Conservation (phyloP, 2,329 filamentous ascomycete genomes). For the Epichloe amarillans region DNA sequence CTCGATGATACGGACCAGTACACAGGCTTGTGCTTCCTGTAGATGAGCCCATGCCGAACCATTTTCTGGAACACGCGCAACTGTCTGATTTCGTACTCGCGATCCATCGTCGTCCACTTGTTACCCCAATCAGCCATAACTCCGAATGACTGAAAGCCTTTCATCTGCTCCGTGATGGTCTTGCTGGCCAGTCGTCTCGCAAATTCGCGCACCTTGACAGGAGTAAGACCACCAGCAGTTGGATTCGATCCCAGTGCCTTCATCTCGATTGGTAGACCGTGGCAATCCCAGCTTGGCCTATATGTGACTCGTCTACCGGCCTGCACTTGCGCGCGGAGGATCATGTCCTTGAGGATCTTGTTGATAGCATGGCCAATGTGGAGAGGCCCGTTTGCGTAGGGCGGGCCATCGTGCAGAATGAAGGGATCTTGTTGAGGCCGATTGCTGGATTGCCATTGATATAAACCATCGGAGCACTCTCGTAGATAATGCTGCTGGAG, state of each 20-base stretch:
- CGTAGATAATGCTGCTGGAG: conserved; percentile 48
- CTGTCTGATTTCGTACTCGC: conserved; percentile 60
- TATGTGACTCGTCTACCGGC: conserved; percentile 61
- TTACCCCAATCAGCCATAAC: conserved; percentile 73
- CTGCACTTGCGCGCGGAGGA: conserved; percentile 67
- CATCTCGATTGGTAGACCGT: conserved; percentile 91
- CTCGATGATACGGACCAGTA: conserved; percentile 74
- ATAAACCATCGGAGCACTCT: conserved; percentile 75
- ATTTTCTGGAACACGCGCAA: conserved; percentile 63
- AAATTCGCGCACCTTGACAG: conserved; percentile 47
- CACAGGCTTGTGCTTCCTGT: conserved; percentile 67
- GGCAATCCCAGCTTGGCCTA: conserved; percentile 92
- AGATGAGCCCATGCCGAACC: conserved; percentile 60
- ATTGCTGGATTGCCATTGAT: conserved; percentile 64
- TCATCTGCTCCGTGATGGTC: conserved; percentile 61
- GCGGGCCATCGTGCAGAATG: conserved; percentile 85
- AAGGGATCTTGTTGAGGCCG: conserved; percentile 50
- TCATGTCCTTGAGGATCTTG: conserved; percentile 93
- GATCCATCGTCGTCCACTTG: conserved; percentile 69
- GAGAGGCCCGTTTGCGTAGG: conserved; percentile 85
- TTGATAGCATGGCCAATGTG: conserved; percentile 94
- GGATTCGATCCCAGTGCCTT: conserved; percentile 61
- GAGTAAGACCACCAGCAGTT: conserved; percentile 27
- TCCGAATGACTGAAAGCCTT: conserved; percentile 57
- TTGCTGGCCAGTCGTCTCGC: conserved; percentile 53